phyloP scores from a whole-genome alignment of 2,329 filamentous ascomycete species.

The Aspergillus sp. region DNA sequence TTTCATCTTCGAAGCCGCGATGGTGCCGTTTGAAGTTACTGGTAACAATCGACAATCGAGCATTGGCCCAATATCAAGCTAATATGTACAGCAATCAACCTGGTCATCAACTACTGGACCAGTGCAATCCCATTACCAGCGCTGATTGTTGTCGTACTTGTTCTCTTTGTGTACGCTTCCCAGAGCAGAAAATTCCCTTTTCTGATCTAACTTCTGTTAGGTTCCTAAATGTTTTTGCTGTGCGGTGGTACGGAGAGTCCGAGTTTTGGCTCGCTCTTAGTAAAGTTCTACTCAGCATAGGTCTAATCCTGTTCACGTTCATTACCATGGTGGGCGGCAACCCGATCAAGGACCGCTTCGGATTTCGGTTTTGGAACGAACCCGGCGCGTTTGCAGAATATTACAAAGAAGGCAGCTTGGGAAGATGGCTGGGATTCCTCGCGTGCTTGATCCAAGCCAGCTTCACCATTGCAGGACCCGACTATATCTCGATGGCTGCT shows the following conservation, averaged over 20 bases:
- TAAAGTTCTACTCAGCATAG: conserved; percentile 71
- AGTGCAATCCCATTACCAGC: conserved; percentile 46
- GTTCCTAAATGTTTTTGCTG: conserved; percentile 67
- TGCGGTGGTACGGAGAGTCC: conserved; percentile 72
- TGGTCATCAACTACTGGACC: conserved; percentile 53
- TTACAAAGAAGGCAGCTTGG: conserved; percentile 63
- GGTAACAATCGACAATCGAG: neutral
- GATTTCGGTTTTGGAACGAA: conserved; percentile 66
- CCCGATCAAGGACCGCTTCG: conserved; percentile 68
- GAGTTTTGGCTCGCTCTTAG: conserved; percentile 74
- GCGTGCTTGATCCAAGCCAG: conserved; percentile 71
- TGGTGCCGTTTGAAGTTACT: conserved; percentile 55
- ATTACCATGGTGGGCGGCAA: conserved; percentile 82
- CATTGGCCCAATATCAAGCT: neutral
- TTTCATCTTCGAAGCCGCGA: conserved; percentile 51
- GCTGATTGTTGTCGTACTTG: conserved; percentile 47
- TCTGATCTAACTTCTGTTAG: conserved; percentile 11
- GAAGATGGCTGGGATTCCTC: conserved; percentile 74
- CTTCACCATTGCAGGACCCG: conserved; percentile 67
- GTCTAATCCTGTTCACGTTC: conserved; percentile 74
- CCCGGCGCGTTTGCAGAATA: conserved; percentile 71
- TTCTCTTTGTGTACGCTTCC: conserved; percentile 43
- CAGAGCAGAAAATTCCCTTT: neutral
- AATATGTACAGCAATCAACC: conserved; percentile 40
- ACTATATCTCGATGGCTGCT: conserved; percentile 65